These are phyloP conservation scores for Begonia peltatifolia DNA, from an alignment of 306 rosid species.

Conservation along the genomic window DNA sequence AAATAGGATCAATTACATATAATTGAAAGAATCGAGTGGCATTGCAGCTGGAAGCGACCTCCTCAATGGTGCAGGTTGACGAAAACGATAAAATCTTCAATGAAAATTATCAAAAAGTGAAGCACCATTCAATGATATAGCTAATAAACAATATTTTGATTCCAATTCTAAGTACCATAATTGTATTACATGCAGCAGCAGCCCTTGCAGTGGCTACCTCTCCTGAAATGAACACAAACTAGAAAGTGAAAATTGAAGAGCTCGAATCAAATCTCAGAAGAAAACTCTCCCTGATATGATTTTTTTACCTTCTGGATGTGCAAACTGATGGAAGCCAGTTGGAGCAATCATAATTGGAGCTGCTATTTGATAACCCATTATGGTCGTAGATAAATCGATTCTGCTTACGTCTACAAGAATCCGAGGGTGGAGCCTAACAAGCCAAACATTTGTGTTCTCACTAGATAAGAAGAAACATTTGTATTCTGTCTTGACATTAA, in stretches of 20 bases:
- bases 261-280: slow-evolving; percentile 2
- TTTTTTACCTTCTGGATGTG: slow-evolving; percentile 43
- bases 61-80: slow-evolving; percentile 45
- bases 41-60: slow-evolving; percentile 58
- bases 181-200: slow-evolving; percentile 47
- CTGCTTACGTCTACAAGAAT: slow-evolving; percentile 57
- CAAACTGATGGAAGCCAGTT: slow-evolving; percentile 35
- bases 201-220: slow-evolving; percentile 70
- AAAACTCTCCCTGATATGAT: neutral
- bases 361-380: slow-evolving; percentile 36
- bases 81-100: slow-evolving; percentile 30
- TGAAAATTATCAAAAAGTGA: neutral
- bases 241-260: neutral
- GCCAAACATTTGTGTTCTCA: neutral
- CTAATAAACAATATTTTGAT: neutral
- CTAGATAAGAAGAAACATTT: neutral
- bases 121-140: too few species aligned
- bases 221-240: slow-evolving; percentile 20
- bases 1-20: slow-evolving; percentile 25
- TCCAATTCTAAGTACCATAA: slow-evolving; percentile 31
- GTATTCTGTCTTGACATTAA: neutral
- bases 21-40: slow-evolving; percentile 62
- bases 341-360: slow-evolving; percentile 55
- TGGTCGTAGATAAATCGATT: slow-evolving; percentile 37
- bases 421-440: slow-evolving; percentile 47